A percentile compares a stretch with the other conserved stretches of the same genome.
Conservation (phyloP, 495 filamentous ascomycete genomes). For the Aspergillus baeticus region DNA sequence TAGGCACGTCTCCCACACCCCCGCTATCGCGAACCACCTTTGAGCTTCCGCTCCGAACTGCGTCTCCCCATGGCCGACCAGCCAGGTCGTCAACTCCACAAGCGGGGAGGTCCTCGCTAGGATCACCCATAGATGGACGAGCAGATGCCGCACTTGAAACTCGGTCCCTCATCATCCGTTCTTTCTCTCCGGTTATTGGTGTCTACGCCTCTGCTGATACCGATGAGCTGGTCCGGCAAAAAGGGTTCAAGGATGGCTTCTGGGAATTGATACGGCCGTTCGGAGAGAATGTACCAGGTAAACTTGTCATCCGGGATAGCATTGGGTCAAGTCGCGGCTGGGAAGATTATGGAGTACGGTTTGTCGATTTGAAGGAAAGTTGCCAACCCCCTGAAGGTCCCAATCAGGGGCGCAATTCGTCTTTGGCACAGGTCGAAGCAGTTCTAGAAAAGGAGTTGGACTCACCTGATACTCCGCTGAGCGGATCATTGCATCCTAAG, state of each 20-base stretch:
- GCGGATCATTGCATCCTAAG: slow-evolving; percentile 35
- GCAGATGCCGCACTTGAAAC: slow-evolving; percentile 59
- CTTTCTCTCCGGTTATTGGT: slow-evolving; percentile 84
- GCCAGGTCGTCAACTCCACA: slow-evolving; percentile 60
- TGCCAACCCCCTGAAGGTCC: slow-evolving; percentile 19
- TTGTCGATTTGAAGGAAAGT: slow-evolving; percentile 55
- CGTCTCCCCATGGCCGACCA: slow-evolving; percentile 57
- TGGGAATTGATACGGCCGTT: slow-evolving; percentile 85
- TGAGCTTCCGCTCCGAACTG: slow-evolving; percentile 40
- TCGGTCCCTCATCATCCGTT: slow-evolving; percentile 70
- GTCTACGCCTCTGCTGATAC: slow-evolving; percentile 82
- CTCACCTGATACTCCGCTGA: slow-evolving; percentile 29
- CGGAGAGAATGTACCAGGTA: slow-evolving; percentile 84
- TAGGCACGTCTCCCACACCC: slow-evolving; percentile 50
- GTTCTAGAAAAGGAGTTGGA: slow-evolving; percentile 50
- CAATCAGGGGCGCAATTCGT: slow-evolving; percentile 21
- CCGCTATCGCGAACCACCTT: slow-evolving; percentile 34
- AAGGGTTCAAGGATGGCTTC: slow-evolving; percentile 80
- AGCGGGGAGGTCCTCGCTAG: slow-evolving; percentile 55
- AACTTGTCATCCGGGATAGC: slow-evolving; percentile 87
- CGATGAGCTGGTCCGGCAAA: slow-evolving; percentile 73
- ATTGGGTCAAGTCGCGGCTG: slow-evolving; percentile 75
- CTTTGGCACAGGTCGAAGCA: slow-evolving; percentile 58
- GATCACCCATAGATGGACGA: slow-evolving; percentile 48
- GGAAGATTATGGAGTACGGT: slow-evolving; percentile 89